Evolutionary conservation across 768 basidiomycete genomes (phyloP).

Genomic region (Lactifluus pinguis): DNA sequence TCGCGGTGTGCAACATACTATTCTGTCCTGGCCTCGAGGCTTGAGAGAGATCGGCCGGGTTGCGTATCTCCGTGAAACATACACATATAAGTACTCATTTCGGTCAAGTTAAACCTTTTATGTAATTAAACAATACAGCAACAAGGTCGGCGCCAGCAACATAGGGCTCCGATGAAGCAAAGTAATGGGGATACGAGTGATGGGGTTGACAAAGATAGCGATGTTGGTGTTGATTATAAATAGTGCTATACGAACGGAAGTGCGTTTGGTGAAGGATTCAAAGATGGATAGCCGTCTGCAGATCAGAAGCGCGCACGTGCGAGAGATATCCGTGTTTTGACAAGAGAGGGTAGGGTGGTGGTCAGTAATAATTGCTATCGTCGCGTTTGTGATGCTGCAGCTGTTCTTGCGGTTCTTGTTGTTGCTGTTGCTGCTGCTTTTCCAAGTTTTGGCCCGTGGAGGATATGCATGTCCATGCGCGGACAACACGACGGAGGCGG

Average conservation of each 20-base stretch:
- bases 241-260: conserved; percentile 13
- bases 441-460: neutral
- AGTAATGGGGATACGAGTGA: neutral
- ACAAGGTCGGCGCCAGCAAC: neutral
- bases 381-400: neutral
- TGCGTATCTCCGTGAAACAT: conserved; percentile 2
- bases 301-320: neutral
- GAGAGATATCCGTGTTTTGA: neutral
- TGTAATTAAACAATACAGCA: conserved; percentile 3
- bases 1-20: neutral
- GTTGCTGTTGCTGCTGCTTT: neutral
- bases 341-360: no score
- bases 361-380: conserved; percentile 4
- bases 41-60: conserved; percentile 3
- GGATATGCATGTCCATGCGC: conserved; percentile 12
- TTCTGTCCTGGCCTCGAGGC: neutral
- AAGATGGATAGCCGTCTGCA: neutral
- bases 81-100: conserved; percentile 1
- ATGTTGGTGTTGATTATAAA: conserved; percentile 15
- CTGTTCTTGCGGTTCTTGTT: neutral
- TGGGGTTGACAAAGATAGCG: conserved; percentile 1
- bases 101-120: conserved; percentile 3
- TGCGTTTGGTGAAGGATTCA: conserved; percentile 10
- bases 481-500: conserved; percentile 8
- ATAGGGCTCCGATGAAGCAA: neutral